Conservation (phyloP, 441 rosid genomes). For the Erodium moschatum region DNA sequence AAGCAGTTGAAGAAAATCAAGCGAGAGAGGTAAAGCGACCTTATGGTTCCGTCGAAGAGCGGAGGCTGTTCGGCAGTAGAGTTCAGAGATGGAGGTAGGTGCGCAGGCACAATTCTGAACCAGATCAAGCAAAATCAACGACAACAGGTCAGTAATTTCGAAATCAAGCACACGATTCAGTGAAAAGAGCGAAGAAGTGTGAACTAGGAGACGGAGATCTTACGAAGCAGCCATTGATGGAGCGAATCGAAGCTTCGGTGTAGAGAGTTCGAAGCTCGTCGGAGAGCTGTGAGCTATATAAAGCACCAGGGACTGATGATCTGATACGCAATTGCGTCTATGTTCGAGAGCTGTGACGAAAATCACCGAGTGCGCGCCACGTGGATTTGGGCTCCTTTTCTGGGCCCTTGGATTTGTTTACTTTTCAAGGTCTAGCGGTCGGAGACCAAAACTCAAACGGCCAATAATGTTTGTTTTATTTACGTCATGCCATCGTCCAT, state of each 20-base stretch:
- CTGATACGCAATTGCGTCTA: background rate
- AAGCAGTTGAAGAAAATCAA: background rate
- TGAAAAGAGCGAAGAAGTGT: background rate
- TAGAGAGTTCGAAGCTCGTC: background rate
- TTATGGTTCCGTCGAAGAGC: constrained; percentile 23
- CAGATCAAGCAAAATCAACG: background rate
- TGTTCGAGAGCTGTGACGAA: background rate
- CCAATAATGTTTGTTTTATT: too few species aligned
- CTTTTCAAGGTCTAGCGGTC: too few species aligned
- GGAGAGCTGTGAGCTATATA: too few species aligned
- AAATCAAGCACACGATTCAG: background rate
- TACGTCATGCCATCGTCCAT: too few species aligned
- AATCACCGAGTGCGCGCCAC: too few species aligned
- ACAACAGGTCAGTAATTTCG: background rate
- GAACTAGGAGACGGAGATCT: background rate
- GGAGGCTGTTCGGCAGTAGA: constrained; percentile 19
- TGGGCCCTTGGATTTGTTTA: too few species aligned
- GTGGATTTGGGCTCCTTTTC: too few species aligned
- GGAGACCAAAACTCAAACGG: too few species aligned
- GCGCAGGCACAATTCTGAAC: background rate
- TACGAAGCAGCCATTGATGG: background rate
- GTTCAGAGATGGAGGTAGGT: constrained; percentile 12
- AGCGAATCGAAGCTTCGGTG: background rate
- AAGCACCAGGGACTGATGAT: background rate
- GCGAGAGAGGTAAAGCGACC: background rate